Evolutionary conservation across 352 stramenopile species (phyloP).

Genomic region (Phytophthora meadii): DNA sequence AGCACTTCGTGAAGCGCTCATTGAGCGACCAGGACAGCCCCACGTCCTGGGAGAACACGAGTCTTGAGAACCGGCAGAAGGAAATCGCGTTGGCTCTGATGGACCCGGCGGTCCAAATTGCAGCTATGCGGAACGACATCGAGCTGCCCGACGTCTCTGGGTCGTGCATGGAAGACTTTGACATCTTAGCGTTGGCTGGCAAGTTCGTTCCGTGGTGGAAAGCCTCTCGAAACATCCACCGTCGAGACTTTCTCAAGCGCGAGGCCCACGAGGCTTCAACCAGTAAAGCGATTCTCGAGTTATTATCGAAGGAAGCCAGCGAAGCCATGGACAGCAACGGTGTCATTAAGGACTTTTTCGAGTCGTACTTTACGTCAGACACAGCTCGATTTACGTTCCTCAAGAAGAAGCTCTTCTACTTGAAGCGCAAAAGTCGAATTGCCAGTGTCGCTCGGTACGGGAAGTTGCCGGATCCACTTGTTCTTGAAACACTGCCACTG

Average conservation of each 20-base stretch:
- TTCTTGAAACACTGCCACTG: conserved; percentile 50
- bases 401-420: conserved; percentile 57
- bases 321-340: conserved; percentile 14
- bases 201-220: conserved; percentile 73
- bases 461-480: conserved; percentile 51
- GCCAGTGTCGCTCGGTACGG: conserved; percentile 48
- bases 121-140: conserved; percentile 61
- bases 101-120: conserved; percentile 65
- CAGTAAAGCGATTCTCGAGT: conserved; percentile 42
- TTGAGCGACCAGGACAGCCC: conserved; percentile 38
- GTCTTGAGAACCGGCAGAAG: conserved; percentile 42
- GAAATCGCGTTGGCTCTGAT: conserved; percentile 64
- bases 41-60: conserved; percentile 54
- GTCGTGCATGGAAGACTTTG: conserved; percentile 45
- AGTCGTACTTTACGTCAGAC: conserved; percentile 57
- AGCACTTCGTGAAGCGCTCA: conserved; percentile 42
- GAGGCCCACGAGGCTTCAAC: conserved; percentile 54
- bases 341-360: conserved; percentile 41
- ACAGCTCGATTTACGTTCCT: conserved; percentile 52
- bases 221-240: conserved; percentile 51
- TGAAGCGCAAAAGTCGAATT: conserved; percentile 50
- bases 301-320: conserved; percentile 36
- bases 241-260: conserved; percentile 56
- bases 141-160: conserved; percentile 60
- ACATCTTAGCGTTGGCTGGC: conserved; percentile 51